Evolutionary conservation across 192 early-diverging fungal species (phyloP).

Genomic region (Glomus cerebriforme): DNA sequence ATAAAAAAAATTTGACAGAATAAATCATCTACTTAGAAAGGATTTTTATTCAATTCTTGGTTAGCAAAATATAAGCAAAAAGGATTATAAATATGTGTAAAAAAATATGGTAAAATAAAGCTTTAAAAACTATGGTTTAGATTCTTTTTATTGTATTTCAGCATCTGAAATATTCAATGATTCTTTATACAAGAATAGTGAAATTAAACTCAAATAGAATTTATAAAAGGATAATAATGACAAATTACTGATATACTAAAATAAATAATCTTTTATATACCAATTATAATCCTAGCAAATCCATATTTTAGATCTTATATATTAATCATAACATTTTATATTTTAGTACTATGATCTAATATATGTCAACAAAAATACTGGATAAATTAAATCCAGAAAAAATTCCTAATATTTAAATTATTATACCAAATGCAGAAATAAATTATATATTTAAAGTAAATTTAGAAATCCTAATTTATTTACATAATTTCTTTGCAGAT

Average conservation of each 20-base stretch:
- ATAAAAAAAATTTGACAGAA: conserved; percentile 20
- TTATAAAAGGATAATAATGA: conserved; percentile 1
- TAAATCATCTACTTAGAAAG: conserved; percentile 5
- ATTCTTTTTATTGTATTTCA: conserved; percentile 14
- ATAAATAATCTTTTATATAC: conserved; percentile 17
- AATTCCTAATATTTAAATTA: background rate
- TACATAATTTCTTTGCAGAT: conserved; percentile 17
- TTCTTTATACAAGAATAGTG: conserved; percentile 27
- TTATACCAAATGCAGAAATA: no score
- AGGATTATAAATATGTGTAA: no score
- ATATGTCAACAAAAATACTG: conserved; percentile 1
- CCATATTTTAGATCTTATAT: no score
- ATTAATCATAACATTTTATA: no score
- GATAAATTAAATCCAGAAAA: background rate
- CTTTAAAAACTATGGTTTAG: conserved; percentile 7
- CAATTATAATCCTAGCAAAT: no score
- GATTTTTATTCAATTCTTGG: conserved; percentile 26
- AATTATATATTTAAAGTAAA: background rate
- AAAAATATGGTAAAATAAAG: no score
- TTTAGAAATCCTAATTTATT: conserved; percentile 9
- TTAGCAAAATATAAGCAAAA: no score
- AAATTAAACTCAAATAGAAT: background rate
- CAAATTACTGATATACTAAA: conserved; percentile 14
- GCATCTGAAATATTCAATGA: conserved; percentile 20
- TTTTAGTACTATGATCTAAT: no score